Percentiles rank a stretch among this genome's conserved stretches.
Conservation (phyloP, 2,329 filamentous ascomycete species). For the Corynespora cassiicola region DNA sequence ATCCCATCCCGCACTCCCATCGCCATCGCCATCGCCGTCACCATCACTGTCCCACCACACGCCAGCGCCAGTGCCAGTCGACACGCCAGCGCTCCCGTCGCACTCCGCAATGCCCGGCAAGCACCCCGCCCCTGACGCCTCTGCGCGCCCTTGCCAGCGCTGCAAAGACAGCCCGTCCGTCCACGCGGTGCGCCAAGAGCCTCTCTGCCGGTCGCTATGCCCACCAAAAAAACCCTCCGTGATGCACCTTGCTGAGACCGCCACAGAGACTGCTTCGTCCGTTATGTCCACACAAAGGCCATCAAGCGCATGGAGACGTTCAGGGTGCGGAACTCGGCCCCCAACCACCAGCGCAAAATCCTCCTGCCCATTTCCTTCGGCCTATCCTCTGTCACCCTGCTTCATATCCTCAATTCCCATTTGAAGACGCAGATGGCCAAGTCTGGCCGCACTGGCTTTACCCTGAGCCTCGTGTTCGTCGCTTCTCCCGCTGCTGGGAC, state of each 20-base stretch:
- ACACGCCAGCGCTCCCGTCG: too few species aligned
- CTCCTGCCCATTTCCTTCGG: conserved; percentile 85
- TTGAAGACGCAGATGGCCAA: conserved; percentile 69
- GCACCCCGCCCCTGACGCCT: conserved; percentile 17
- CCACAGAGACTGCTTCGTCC: conserved; percentile 75
- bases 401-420: conserved; percentile 77
- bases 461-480: conserved; percentile 63
- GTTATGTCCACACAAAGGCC: conserved; percentile 79
- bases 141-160: conserved; percentile 60
- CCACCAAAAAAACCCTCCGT: conserved; percentile 5
- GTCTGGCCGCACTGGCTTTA: conserved; percentile 71
- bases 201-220: conserved; percentile 62
- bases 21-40: conserved; percentile 8
- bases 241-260: conserved; percentile 6
- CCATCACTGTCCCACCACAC: too few species aligned
- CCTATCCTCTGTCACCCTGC: conserved; percentile 76
- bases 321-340: conserved; percentile 56
- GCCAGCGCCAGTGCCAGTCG: too few species aligned
- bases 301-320: conserved; percentile 78
- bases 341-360: conserved; percentile 60
- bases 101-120: conserved; percentile 45
- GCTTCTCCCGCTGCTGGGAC: conserved; percentile 46
- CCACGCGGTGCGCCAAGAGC: conserved; percentile 64
- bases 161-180: conserved; percentile 60
- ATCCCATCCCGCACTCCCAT: background rate